Percentiles rank a stretch among this genome's conserved stretches.
phyloP scores from a whole-genome alignment of 352 stramenopile species.

The Globisporangium viniferum region DNA sequence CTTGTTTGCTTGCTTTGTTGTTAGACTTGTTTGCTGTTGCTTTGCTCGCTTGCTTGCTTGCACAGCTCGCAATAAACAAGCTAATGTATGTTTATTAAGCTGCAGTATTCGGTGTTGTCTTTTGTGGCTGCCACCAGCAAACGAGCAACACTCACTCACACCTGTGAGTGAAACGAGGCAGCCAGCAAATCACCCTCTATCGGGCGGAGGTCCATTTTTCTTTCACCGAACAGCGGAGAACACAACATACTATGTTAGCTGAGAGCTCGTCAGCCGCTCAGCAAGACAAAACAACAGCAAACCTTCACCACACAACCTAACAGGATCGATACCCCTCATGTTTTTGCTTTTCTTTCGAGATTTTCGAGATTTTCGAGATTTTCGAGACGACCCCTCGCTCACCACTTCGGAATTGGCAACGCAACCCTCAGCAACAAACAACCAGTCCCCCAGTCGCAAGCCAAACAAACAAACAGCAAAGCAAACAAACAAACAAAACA shows the following conservation, averaged over 20 bases:
- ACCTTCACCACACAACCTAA: background rate
- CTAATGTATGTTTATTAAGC: too few relatives aligned
- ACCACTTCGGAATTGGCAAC: background rate
- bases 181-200: background rate
- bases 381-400: background rate
- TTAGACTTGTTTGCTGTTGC: too few relatives aligned
- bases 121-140: too few relatives aligned
- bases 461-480: background rate
- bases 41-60: too few relatives aligned
- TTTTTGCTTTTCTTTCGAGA: too few relatives aligned
- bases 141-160: too few relatives aligned
- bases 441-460: too few relatives aligned
- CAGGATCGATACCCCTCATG: too few relatives aligned
- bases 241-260: too few relatives aligned
- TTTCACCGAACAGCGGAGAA: conserved; percentile 6
- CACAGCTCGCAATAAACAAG: too few relatives aligned
- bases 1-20: too few relatives aligned
- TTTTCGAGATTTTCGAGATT: background rate
- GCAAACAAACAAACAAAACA: background rate
- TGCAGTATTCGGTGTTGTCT: too few relatives aligned
- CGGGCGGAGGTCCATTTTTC: background rate
- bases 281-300: background rate
- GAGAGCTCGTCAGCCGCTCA: background rate
- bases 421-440: background rate
- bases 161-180: background rate